These are phyloP conservation scores for Pouteria campechiana DNA, from an alignment of 179 eudicot genomes.

Conservation along the genomic window DNA sequence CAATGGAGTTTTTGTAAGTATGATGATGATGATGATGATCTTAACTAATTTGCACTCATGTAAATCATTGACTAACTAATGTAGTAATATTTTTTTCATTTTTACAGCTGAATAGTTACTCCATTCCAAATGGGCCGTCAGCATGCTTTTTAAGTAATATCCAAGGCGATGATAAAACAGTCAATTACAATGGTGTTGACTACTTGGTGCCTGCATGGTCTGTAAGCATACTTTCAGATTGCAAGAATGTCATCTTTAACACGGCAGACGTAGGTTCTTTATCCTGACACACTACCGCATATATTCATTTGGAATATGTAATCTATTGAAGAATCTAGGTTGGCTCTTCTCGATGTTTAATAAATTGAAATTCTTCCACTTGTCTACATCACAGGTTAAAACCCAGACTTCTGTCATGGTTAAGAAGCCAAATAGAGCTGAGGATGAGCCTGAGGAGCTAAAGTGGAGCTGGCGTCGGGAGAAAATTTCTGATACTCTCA, in stretches of 20 bases:
- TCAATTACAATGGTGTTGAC: not conserved
- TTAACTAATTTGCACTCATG: no score
- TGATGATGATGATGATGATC: not conserved
- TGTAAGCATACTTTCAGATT: slow-evolving; percentile 23
- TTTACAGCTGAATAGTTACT: slow-evolving; percentile 4
- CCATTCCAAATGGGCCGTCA: slow-evolving; percentile 26
- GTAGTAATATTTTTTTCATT: no score
- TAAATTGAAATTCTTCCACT: no score
- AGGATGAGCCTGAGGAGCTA: not conserved
- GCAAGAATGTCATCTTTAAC: slow-evolving; percentile 19
- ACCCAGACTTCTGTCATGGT: slow-evolving; percentile 15
- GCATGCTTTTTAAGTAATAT: slow-evolving; percentile 23
- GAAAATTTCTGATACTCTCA: not conserved
- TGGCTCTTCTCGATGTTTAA: not conserved
- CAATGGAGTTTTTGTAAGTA: slow-evolving; percentile 1
- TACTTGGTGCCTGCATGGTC: slow-evolving; percentile 26
- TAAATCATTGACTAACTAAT: no score
- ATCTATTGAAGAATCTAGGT: not conserved
- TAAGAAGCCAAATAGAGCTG: slow-evolving; percentile 2
- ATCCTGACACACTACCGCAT: not conserved
- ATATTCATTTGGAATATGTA: not conserved
- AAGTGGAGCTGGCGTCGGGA: slow-evolving; percentile 17
- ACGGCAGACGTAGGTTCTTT: slow-evolving; percentile 18
- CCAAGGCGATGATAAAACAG: not conserved
- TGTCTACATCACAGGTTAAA: slow-evolving; percentile 23